Evolutionary conservation across 2,329 filamentous ascomycete species (phyloP).

Genomic region (Beauveria medogensis): DNA sequence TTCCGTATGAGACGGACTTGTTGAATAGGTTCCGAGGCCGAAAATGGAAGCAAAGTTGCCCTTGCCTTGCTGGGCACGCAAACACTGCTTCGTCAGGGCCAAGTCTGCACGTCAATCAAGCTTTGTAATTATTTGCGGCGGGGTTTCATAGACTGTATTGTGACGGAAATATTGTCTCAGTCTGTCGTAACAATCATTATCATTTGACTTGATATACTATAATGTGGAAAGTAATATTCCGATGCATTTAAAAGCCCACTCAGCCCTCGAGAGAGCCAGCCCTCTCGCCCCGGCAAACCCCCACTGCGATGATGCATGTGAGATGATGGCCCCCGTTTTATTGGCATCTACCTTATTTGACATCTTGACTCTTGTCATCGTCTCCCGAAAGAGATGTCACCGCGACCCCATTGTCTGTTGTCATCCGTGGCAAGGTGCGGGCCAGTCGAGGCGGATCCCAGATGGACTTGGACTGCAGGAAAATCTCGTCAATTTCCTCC

Average conservation of each 20-base stretch:
- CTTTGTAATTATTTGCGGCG: too few relatives aligned
- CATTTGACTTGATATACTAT: background rate
- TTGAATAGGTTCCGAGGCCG: too few relatives aligned
- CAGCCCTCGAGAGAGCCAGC: background rate
- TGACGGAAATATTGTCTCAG: background rate
- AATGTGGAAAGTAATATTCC: background rate
- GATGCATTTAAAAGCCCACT: background rate
- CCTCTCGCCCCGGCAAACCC: background rate
- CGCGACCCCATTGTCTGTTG: background rate
- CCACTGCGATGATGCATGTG: background rate
- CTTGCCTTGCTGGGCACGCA: too few relatives aligned
- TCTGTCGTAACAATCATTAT: background rate
- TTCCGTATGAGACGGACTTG: too few relatives aligned
- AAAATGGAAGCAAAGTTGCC: too few relatives aligned
- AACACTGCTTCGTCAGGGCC: background rate
- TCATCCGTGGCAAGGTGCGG: conserved; percentile 3
- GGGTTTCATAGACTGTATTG: background rate
- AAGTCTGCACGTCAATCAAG: too few relatives aligned
- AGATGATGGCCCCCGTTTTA: background rate
- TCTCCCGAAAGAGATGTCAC: background rate
- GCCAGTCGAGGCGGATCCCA: conserved; percentile 12
- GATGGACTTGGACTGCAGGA: conserved; percentile 13
- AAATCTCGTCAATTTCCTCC: conserved; percentile 51
- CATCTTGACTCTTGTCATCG: background rate
- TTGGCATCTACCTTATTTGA: background rate